Evolutionary conservation across 805 yeast species (phyloP).

Genomic region (Millerago galiae): DNA sequence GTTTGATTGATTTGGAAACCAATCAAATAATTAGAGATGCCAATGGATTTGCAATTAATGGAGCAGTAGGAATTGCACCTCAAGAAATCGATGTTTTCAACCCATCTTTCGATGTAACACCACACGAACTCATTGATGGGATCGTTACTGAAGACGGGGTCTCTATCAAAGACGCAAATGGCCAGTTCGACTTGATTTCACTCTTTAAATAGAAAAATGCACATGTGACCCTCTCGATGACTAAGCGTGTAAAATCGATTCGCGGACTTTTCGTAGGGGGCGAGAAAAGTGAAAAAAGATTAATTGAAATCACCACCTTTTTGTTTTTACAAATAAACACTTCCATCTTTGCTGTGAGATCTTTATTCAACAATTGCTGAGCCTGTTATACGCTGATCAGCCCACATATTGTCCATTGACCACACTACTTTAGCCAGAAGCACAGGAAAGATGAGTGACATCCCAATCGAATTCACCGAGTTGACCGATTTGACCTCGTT

Average conservation of each 20-base stretch:
- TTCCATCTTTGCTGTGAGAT: neutral
- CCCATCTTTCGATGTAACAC: slow-evolving; percentile 94
- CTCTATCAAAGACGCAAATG: slow-evolving; percentile 41
- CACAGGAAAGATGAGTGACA: slow-evolving; percentile 43
- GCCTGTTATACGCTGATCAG: too few species aligned
- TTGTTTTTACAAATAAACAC: neutral
- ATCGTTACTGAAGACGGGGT: slow-evolving; percentile 80
- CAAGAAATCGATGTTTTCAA: slow-evolving; percentile 87
- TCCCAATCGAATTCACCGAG: slow-evolving; percentile 96
- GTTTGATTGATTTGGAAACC: slow-evolving; percentile 32
- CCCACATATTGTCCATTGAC: too few species aligned
- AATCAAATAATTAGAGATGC: slow-evolving; percentile 23
- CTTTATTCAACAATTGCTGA: neutral
- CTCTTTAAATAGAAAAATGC: slow-evolving; percentile 8
- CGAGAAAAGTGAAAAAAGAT: neutral
- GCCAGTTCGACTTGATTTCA: slow-evolving; percentile 40
- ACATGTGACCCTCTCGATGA: neutral
- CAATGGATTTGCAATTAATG: slow-evolving; percentile 27
- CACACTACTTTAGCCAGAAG: neutral
- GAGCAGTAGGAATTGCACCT: slow-evolving; percentile 76
- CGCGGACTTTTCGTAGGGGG: slow-evolving; percentile 5
- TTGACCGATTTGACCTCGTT: slow-evolving; percentile 79
- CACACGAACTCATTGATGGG: slow-evolving; percentile 73
- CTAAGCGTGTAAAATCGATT: neutral
- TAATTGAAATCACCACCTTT: neutral